Evolutionary conservation across 2,329 filamentous ascomycete genomes (phyloP).

Genomic region (Tricladium varicosporioides): DNA sequence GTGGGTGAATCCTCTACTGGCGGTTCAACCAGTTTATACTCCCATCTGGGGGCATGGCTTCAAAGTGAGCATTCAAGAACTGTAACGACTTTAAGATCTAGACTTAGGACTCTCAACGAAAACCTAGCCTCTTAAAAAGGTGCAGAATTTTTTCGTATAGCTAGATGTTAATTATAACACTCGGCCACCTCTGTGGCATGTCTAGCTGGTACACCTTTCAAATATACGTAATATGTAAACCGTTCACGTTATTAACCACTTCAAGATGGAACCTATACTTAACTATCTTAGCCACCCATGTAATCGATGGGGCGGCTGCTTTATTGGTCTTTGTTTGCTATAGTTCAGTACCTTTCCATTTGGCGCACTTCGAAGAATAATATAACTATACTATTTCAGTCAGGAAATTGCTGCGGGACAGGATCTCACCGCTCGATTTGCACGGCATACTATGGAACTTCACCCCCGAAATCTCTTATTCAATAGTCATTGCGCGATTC

Average conservation of each 20-base stretch:
- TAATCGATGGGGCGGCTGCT: too few relatives aligned
- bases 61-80: constrained; percentile 17
- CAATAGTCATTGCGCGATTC: background rate
- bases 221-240: background rate
- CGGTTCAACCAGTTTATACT: constrained; percentile 11
- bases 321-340: too few relatives aligned
- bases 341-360: too few relatives aligned
- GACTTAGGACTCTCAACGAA: constrained; percentile 11
- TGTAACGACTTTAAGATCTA: constrained; percentile 11
- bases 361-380: too few relatives aligned
- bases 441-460: too few relatives aligned
- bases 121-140: constrained; percentile 4
- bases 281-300: too few relatives aligned
- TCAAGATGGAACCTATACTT: too few relatives aligned
- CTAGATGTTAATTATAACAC: background rate
- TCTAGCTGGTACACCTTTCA: background rate
- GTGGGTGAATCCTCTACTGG: constrained; percentile 5
- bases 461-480: too few relatives aligned
- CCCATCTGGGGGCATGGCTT: constrained; percentile 17
- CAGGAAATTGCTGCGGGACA: too few relatives aligned
- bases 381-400: too few relatives aligned
- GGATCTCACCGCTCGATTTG: too few relatives aligned
- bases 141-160: background rate
- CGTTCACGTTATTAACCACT: too few relatives aligned
- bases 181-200: background rate